These are phyloP conservation scores for Spencermartinsiella ligniputridi DNA, from an alignment of 1,139 yeast genomes.

Conservation along the genomic window DNA sequence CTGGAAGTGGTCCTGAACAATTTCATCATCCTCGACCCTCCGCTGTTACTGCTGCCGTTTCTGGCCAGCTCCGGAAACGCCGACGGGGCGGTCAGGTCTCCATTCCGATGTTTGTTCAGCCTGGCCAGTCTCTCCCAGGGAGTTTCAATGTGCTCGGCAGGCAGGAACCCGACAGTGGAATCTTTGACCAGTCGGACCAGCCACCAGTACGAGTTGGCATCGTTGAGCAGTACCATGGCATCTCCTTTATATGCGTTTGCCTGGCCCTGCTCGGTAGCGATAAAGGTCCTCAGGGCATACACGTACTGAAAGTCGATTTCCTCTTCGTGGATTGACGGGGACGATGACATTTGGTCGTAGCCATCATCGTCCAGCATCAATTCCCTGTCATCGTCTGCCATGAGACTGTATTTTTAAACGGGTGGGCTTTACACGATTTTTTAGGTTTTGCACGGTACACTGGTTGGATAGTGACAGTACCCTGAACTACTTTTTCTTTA, in stretches of 20 bases:
- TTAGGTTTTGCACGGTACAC: too few species aligned
- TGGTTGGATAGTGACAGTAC: too few species aligned
- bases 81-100: constrained; percentile 42
- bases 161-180: constrained; percentile 74
- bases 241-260: constrained; percentile 78
- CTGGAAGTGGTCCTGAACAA: constrained; percentile 17
- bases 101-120: constrained; percentile 87
- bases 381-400: constrained; percentile 5
- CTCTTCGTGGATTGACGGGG: constrained; percentile 53
- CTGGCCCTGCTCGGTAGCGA: constrained; percentile 93
- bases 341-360: constrained; percentile 31
- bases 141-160: constrained; percentile 93
- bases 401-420: too few species aligned
- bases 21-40: constrained; percentile 2
- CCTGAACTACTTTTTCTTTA: too few species aligned
- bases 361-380: constrained; percentile 23
- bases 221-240: constrained; percentile 76
- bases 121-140: constrained; percentile 89
- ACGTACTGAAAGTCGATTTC: constrained; percentile 81
- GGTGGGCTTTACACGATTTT: too few species aligned
- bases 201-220: constrained; percentile 97
- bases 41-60: constrained; percentile 14
- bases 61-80: constrained; percentile 1
- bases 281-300: constrained; percentile 82
- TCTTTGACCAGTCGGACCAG: constrained; percentile 67